phyloP scores from a whole-genome alignment of 2,329 filamentous ascomycete species.

The Penicillium sp. region DNA sequence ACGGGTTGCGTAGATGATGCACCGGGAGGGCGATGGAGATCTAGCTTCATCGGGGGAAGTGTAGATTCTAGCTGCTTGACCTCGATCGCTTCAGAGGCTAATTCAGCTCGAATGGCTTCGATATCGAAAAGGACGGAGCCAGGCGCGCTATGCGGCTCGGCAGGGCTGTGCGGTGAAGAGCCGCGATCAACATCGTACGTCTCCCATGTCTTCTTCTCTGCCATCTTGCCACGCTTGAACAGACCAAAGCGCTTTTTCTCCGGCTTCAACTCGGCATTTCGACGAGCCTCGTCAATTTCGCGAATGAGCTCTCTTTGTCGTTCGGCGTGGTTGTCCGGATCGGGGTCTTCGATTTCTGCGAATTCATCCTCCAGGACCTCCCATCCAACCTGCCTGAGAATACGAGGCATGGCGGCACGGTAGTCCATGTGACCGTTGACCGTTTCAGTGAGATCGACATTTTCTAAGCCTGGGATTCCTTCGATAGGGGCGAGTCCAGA shows the following conservation, averaged over 20 bases:
- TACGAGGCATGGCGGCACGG: slow-evolving; percentile 82
- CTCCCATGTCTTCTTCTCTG: slow-evolving; percentile 87
- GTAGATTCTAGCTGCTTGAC: slow-evolving; percentile 85
- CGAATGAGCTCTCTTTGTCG: slow-evolving; percentile 91
- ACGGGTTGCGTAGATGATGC: slow-evolving; percentile 21
- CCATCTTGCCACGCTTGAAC: slow-evolving; percentile 74
- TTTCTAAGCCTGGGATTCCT: slow-evolving; percentile 78
- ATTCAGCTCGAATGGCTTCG: slow-evolving; percentile 85
- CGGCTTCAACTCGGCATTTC: slow-evolving; percentile 77
- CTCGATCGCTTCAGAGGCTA: slow-evolving; percentile 70
- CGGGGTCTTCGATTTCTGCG: slow-evolving; percentile 93
- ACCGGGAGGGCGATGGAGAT: slow-evolving; percentile 45
- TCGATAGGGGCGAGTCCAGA: slow-evolving; percentile 80
- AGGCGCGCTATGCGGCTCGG: slow-evolving; percentile 31
- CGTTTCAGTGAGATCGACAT: slow-evolving; percentile 80
- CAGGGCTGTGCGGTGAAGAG: slow-evolving; percentile 29
- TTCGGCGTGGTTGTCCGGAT: slow-evolving; percentile 87
- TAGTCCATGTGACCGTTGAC: slow-evolving; percentile 97
- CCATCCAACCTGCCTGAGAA: slow-evolving; percentile 89
- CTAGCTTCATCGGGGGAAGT: slow-evolving; percentile 84
- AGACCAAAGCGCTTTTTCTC: slow-evolving; percentile 72
- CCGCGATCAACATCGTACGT: slow-evolving; percentile 72
- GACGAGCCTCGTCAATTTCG: slow-evolving; percentile 93
- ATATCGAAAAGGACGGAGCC: slow-evolving; percentile 82
- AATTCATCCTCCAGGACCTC: slow-evolving; percentile 91